These are phyloP conservation scores for Termitomyces eurrhizus DNA, from an alignment of 768 basidiomycete species.

Conservation along the genomic window DNA sequence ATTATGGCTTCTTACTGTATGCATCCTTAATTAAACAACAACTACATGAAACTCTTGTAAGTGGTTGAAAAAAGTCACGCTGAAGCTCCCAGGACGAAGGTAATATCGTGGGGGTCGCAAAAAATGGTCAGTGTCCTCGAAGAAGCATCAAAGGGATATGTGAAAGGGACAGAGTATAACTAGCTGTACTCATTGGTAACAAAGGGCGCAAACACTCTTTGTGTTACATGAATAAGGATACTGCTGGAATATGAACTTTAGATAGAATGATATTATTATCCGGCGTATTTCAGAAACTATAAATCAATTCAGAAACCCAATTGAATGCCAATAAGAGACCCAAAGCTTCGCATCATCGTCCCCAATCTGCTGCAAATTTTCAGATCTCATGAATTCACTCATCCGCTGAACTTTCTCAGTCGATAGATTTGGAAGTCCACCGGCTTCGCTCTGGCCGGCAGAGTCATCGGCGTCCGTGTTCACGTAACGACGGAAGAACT, in stretches of 20 bases:
- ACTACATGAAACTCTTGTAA: no score
- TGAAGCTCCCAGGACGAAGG: not conserved
- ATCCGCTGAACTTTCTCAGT: conserved; percentile 1
- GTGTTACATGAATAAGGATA: no score
- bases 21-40: no score
- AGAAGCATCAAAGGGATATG: no score
- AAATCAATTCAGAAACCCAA: not conserved
- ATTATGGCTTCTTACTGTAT: not conserved
- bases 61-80: no score
- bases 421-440: conserved; percentile 4
- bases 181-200: no score
- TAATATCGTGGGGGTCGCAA: no score
- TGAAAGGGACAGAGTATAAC: no score
- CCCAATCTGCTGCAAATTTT: conserved; percentile 1
- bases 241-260: no score
- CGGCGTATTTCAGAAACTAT: not conserved
- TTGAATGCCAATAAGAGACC: conserved; percentile 11
- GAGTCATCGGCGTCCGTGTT: conserved; percentile 1
- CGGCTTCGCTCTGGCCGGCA: conserved; percentile 1
- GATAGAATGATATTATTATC: not conserved
- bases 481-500: conserved; percentile 26
- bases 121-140: no score
- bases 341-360: conserved; percentile 6
- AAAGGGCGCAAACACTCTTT: no score
- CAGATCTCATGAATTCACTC: not conserved